Percentiles rank a stretch among this genome's conserved stretches.
These are phyloP conservation scores for Termitomyces sp. DNA, from an alignment of 768 basidiomycete genomes.

Conservation along the genomic window DNA sequence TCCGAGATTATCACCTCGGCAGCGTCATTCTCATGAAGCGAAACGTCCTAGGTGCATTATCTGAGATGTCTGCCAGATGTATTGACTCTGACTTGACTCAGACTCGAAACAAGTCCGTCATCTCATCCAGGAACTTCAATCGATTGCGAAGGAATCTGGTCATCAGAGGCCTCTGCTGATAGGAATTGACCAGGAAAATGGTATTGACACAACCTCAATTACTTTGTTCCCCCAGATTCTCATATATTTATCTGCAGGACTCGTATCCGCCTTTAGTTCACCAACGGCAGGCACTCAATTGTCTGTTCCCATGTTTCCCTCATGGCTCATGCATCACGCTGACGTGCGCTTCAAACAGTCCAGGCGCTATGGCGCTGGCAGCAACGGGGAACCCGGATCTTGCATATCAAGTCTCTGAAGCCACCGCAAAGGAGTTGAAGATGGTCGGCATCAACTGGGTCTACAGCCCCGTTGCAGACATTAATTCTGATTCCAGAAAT, in stretches of 20 bases:
- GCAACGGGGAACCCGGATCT: constrained; percentile 47
- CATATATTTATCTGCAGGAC: constrained; percentile 33
- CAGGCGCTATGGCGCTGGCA: constrained; percentile 71
- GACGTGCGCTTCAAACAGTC: constrained; percentile 33
- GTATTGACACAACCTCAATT: constrained; percentile 23
- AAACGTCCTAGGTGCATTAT: constrained; percentile 49
- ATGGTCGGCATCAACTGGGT: constrained; percentile 69
- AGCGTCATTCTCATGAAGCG: constrained; percentile 68
- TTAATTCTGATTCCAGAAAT: constrained; percentile 67
- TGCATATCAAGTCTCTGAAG: constrained; percentile 40
- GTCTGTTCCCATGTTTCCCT: constrained; percentile 35
- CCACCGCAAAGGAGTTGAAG: constrained; percentile 53
- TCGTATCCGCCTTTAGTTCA: constrained; percentile 67
- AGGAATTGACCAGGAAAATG: constrained; percentile 75
- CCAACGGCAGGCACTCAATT: constrained; percentile 61
- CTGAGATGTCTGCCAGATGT: background rate
- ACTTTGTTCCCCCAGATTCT: background rate
- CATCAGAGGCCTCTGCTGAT: constrained; percentile 57
- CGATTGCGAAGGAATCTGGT: constrained; percentile 51
- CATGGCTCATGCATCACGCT: background rate
- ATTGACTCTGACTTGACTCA: constrained; percentile 17
- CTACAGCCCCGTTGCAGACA: constrained; percentile 68
- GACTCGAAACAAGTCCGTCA: constrained; percentile 48
- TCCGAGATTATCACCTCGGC: constrained; percentile 62
- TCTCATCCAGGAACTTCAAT: constrained; percentile 49